Evolutionary conservation across 495 filamentous ascomycete genomes (phyloP).

Genomic region (Aspergillus haitiensis): DNA sequence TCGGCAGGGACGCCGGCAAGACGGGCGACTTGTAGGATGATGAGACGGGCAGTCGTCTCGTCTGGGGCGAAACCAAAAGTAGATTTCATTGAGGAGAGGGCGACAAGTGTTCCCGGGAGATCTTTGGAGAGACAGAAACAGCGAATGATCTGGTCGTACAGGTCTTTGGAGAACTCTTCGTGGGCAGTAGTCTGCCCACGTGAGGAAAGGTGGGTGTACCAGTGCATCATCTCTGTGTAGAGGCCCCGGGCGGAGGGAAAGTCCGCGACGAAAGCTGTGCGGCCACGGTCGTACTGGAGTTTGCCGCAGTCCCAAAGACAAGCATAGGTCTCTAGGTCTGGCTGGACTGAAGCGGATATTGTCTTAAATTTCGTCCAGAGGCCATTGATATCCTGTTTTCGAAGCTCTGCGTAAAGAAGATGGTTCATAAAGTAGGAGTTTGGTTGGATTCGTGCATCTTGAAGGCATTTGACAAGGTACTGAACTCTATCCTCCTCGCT

Average conservation of each 20-base stretch:
- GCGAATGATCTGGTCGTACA: constrained; percentile 58
- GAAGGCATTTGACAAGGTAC: constrained; percentile 57
- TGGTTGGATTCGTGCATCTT: constrained; percentile 58
- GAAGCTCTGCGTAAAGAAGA: constrained; percentile 60
- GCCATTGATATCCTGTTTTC: constrained; percentile 48
- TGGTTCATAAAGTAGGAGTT: constrained; percentile 77
- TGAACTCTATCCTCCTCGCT: constrained; percentile 55
- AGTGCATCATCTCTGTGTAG: constrained; percentile 62
- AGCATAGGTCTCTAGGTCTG: constrained; percentile 69
- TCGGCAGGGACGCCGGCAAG: constrained; percentile 43
- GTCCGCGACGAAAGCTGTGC: constrained; percentile 33
- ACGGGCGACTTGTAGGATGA: constrained; percentile 53
- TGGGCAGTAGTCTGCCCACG: constrained; percentile 26
- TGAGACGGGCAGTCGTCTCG: constrained; percentile 48
- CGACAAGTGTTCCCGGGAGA: constrained; percentile 60
- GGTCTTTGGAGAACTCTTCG: constrained; percentile 48
- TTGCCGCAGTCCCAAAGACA: constrained; percentile 64
- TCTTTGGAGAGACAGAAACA: constrained; percentile 56
- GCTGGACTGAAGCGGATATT: constrained; percentile 49
- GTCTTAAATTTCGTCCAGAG: constrained; percentile 58
- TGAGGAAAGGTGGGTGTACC: constrained; percentile 41
- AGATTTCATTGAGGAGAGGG: constrained; percentile 55
- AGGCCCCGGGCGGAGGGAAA: constrained; percentile 54
- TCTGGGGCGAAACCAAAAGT: constrained; percentile 56
- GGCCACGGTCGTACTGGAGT: constrained; percentile 51